Base-by-base conservation (phyloP, 1,284 basidiomycete species). In the Ustilago trichophora region DNA sequence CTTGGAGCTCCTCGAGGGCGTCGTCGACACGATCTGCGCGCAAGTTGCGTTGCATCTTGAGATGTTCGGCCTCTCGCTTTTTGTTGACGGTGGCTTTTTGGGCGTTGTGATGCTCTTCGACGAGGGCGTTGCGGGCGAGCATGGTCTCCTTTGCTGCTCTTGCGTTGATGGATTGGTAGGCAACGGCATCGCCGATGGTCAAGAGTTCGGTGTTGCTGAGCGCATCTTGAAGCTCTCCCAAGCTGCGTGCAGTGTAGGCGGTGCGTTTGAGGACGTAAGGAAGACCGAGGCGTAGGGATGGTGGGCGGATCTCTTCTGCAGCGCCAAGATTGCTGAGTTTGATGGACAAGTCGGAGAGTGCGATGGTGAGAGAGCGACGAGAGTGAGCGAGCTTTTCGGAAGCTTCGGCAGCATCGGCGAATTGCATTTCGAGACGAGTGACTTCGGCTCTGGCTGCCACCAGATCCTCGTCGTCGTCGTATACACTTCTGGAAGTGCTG, bases 361-460 rank as follows among this genome's bases (percentile, higher is more conserved):
- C 57, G 2, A 33, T 18, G 9, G 36, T 69, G 35, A 72, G 54
- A 6, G 51, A 50, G 34, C 63, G 53, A 6, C 68, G 57, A 2
- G 66, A 49, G 41, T 66, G 53, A 11, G 60, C 66, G 13, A 69
- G 59, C 56, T 65, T 68, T 45, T 66, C 62, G 27, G 64, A 60
- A 13, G 64, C 59, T 47, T 67, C 56, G 10, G 69, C 74, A 18
- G 74, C 74, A 22, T 72, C 60, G 24, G 63, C 68, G 36, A 74
- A 76, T 37, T 76, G 74, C 62, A 76, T 67, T 25, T 76, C 74
- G 47, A 76, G 56, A n/a, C 74, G 56, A 3, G 74, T 76, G 6
- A 76, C 74, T 41, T 76, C 74, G 6, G 64, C 72, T 19, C 72
- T 47, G 3, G 74, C 74, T n/a, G 70, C 65, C 3, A 74, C 72